These are phyloP conservation scores for Thyridium curvatum DNA, from an alignment of 2,329 filamentous ascomycete genomes.

Conservation along the genomic window DNA sequence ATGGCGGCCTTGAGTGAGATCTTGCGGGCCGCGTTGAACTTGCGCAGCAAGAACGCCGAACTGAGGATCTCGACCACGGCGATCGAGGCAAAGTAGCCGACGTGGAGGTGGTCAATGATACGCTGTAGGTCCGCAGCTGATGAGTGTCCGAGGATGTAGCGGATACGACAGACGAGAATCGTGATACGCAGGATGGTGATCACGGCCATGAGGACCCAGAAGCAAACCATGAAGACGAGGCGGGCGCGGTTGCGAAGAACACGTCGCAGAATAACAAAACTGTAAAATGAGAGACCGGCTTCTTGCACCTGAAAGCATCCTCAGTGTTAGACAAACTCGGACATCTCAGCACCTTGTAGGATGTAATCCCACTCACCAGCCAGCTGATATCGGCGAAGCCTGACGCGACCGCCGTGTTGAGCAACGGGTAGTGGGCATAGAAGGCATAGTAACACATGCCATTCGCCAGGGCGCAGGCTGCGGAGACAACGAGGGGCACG, in stretches of 20 bases:
- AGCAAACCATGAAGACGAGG: slow-evolving; percentile 41
- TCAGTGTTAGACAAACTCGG: too few species aligned
- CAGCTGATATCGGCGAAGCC: slow-evolving; percentile 31
- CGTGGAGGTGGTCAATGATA: slow-evolving; percentile 29
- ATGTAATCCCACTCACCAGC: slow-evolving; percentile 25
- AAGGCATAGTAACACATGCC: slow-evolving; percentile 36
- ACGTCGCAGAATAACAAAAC: slow-evolving; percentile 45
- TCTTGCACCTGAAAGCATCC: slow-evolving; percentile 29
- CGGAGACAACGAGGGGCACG: slow-evolving; percentile 32
- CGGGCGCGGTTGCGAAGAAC: slow-evolving; percentile 37
- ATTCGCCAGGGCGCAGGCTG: slow-evolving; percentile 31
- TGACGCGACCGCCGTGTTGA: slow-evolving; percentile 24
- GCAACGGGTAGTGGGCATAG: slow-evolving; percentile 15
- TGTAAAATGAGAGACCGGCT: slow-evolving; percentile 37
- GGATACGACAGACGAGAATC: slow-evolving; percentile 20
- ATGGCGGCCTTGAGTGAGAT: slow-evolving; percentile 21
- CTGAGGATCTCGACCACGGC: slow-evolving; percentile 32
- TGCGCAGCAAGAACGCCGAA: slow-evolving; percentile 30
- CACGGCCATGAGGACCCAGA: slow-evolving; percentile 50
- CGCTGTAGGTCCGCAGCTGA: slow-evolving; percentile 14
- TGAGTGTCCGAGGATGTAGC: slow-evolving; percentile 17
- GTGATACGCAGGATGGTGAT: slow-evolving; percentile 40
- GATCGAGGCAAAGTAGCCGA: slow-evolving; percentile 33
- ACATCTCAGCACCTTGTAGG: too few species aligned
- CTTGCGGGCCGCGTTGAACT: slow-evolving; percentile 24